Evolutionary conservation across 257 asterid genomes (phyloP).

Genomic region (Gentiana dahurica): DNA sequence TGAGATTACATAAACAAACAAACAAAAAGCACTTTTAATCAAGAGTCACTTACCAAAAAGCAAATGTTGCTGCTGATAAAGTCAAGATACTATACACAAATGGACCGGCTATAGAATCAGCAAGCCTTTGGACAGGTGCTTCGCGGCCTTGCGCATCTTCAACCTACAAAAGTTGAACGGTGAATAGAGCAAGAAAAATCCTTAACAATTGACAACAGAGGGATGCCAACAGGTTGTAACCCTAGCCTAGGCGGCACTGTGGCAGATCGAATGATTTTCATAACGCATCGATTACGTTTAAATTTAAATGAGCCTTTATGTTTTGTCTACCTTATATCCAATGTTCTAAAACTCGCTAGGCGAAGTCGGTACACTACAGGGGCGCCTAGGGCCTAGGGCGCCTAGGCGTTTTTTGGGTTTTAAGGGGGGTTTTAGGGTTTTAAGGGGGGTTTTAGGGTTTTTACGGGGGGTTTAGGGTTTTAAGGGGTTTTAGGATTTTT

Average conservation of each 20-base stretch:
- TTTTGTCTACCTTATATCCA: no score
- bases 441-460: no score
- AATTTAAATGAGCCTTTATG: no score
- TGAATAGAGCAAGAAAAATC: not conserved
- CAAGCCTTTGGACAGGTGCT: constrained; percentile 99
- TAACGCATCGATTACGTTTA: no score
- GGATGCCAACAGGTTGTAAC: not conserved
- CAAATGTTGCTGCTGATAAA: constrained; percentile 86
- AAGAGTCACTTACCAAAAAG: constrained; percentile 60
- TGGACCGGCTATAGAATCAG: constrained; percentile 97
- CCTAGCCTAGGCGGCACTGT: not conserved
- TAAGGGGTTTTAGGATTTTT: no score
- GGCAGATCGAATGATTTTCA: not conserved
- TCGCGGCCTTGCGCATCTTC: constrained; percentile 99
- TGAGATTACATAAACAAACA: no score
- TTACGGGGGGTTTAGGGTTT: no score
- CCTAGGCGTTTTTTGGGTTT: no score
- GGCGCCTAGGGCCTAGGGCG: no score
- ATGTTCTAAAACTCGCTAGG: no score
- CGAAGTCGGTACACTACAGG: no score
- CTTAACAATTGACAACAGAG: not conserved
- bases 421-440: no score
- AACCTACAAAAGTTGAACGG: constrained; percentile 33
- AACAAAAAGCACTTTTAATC: constrained; percentile 6
- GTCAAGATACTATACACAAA: constrained; percentile 93